Base-by-base conservation (phyloP, 345 rosid genomes). In the Brassica incana region DNA sequence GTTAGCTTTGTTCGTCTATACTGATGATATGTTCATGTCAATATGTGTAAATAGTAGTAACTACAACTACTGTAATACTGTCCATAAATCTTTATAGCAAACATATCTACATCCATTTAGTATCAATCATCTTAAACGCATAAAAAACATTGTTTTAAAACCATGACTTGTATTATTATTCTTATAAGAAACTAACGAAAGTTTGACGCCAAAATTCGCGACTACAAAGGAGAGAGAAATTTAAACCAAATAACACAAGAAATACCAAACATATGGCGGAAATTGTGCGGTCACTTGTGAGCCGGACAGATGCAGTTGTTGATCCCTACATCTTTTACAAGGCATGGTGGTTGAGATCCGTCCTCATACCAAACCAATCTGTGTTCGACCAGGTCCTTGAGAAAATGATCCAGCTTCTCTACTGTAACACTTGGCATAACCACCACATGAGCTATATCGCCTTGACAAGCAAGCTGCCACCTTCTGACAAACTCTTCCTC, bases 401-500 rank as follows among this genome's bases (percentile, higher is more conserved):
- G 73, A 81, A 92, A 95, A 80, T 54, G 64, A 38, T 95, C 92
- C 62, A 95, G 89, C 88, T 48, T 48, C 56, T 48, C 56, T 4
- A 48, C 5, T 48, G 56, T 48, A 48, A 48, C 56, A 48, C 56
- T 48, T 48, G 56, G 56, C 56, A 48, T 48, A 14, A 48, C 56
- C 16, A 48, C 56, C 6, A 48, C 56, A 14, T 48, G 56, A 48
- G 56, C 56, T 48, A 48, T 48, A 48, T 48, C 16, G 16, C 56
- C 56, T 48, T 92, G 88, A 81, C 97, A 95, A 72, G 97, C 97
- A 2, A 95, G 92, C 82, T 95, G 97, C 97, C 99, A 95, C 79
- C 89, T 80, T 18, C 99, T 94, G n/a, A 90, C 89, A 73, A 95
- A 92, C 63, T 91, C 94, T 82, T 95, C 99, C 32, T 95, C 99